These are phyloP conservation scores for Suillus placidus DNA, from an alignment of 768 basidiomycete species.

Conservation along the genomic window DNA sequence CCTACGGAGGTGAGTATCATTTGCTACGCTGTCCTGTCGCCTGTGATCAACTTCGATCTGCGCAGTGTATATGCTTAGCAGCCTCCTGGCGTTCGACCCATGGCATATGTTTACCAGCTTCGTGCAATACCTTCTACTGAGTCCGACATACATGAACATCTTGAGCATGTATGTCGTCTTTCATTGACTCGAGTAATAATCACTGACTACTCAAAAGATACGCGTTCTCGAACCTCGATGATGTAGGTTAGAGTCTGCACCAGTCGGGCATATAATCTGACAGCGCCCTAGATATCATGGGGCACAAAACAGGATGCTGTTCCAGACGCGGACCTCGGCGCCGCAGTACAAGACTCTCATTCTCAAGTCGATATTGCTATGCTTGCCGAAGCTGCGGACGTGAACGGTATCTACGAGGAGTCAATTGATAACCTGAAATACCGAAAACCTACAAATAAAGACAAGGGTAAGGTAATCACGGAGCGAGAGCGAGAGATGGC, in stretches of 20 bases:
- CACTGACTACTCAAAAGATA: slow-evolving; percentile 53
- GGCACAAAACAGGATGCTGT: slow-evolving; percentile 90
- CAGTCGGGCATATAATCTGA: slow-evolving; percentile 10
- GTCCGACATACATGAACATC: slow-evolving; percentile 78
- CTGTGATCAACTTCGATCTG: slow-evolving; percentile 9
- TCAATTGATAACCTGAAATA: slow-evolving; percentile 73
- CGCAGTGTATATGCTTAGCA: slow-evolving; percentile 75
- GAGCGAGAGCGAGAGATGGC: slow-evolving; percentile 69
- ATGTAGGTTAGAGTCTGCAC: slow-evolving; percentile 45
- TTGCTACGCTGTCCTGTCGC: not conserved
- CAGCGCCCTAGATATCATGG: slow-evolving; percentile 72
- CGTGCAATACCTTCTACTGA: slow-evolving; percentile 83
- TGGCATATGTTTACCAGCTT: slow-evolving; percentile 97
- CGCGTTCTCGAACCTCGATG: slow-evolving; percentile 84
- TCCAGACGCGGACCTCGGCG: slow-evolving; percentile 77
- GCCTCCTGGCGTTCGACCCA: slow-evolving; percentile 87
- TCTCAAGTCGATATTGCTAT: slow-evolving; percentile 89
- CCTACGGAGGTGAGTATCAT: slow-evolving; percentile 67
- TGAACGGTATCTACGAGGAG: slow-evolving; percentile 84
- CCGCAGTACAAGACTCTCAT: slow-evolving; percentile 77
- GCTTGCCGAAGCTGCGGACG: slow-evolving; percentile 77
- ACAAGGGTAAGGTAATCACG: slow-evolving; percentile 33
- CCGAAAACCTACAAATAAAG: slow-evolving; percentile 46
- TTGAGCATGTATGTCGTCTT: slow-evolving; percentile 64
- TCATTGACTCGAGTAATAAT: slow-evolving; percentile 14